A percentile compares a stretch with the other conserved stretches of the same genome.
phyloP scores from a whole-genome alignment of 139 green algal genomes.

The Trebouxia sp. region DNA sequence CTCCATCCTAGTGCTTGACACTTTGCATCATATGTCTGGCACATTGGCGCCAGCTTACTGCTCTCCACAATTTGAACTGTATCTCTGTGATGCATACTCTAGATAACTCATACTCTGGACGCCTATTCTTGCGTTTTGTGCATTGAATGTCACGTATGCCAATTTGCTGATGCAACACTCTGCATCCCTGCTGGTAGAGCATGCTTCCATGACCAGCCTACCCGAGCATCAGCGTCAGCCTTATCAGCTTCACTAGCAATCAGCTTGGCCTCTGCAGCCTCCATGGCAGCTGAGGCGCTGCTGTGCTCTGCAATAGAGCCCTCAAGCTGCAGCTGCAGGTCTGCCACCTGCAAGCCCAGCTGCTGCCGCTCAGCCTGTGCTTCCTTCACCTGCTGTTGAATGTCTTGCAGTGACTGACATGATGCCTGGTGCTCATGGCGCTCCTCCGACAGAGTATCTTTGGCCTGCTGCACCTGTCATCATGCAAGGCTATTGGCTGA shows the following conservation, averaged over 20 bases:
- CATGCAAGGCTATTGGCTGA: too few species aligned
- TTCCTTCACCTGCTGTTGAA: background rate
- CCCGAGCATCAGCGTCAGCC: background rate
- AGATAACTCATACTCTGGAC: too few species aligned
- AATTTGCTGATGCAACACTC: too few species aligned
- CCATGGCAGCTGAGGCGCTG: background rate
- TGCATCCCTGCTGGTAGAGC: too few species aligned
- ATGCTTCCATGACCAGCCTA: too few species aligned
- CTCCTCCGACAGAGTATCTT: background rate
- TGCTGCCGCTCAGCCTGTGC: background rate
- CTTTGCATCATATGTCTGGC: too few species aligned
- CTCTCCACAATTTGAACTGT: too few species aligned
- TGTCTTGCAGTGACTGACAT: background rate
- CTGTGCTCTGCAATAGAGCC: background rate
- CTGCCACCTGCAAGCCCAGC: background rate
- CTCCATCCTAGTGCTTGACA: too few species aligned
- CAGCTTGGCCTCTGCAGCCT: background rate
- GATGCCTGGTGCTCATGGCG: background rate
- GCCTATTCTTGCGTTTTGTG: too few species aligned
- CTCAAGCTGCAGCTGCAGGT: slow-evolving; percentile 16
- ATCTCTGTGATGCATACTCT: too few species aligned
- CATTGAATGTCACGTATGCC: too few species aligned
- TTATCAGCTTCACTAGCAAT: background rate
- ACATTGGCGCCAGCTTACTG: too few species aligned
- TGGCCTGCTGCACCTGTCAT: slow-evolving; percentile 3